A percentile compares a stretch with the other conserved stretches of the same genome.
phyloP scores from a whole-genome alignment of 176 grass and related monocot genomes.

The Tuctoria greenei region DNA sequence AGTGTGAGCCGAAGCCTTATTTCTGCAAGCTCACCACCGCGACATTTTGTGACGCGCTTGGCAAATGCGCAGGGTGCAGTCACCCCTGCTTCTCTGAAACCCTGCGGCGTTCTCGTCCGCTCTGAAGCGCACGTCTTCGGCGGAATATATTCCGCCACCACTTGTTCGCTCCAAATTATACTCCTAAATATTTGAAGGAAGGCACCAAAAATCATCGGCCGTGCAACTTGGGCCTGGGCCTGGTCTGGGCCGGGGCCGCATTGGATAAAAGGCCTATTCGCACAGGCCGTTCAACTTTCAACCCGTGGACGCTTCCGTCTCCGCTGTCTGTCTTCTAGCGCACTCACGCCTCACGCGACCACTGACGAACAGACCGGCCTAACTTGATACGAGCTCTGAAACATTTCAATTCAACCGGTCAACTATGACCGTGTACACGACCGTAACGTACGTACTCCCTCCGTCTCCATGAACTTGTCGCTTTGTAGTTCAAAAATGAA shows the following conservation, averaged over 20 bases:
- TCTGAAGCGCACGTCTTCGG: conserved; percentile 1
- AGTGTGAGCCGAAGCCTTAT: not conserved
- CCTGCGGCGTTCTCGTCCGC: conserved; percentile 22
- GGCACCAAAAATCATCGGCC: too few relatives aligned
- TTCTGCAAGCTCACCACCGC: not conserved
- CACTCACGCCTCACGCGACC: too few relatives aligned
- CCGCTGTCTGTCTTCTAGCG: not conserved
- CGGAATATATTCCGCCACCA: conserved; percentile 61
- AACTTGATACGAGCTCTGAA: not conserved
- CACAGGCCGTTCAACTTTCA: not conserved
- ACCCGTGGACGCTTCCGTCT: too few relatives aligned
- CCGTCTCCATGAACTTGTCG: too few relatives aligned
- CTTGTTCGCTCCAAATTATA: too few relatives aligned
- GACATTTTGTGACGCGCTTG: not conserved
- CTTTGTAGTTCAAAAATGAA: too few relatives aligned
- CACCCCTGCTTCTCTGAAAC: not conserved
- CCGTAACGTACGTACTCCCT: not conserved
- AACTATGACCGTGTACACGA: not conserved
- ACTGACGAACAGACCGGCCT: not conserved
- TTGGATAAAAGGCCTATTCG: not conserved
- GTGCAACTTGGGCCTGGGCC: not conserved
- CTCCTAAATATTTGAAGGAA: too few relatives aligned
- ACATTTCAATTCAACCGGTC: not conserved
- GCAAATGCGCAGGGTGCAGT: conserved; percentile 34
- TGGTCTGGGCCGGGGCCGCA: not conserved